Conservation (phyloP, 2,329 filamentous ascomycete species). For the Aureobasidium sp. region DNA sequence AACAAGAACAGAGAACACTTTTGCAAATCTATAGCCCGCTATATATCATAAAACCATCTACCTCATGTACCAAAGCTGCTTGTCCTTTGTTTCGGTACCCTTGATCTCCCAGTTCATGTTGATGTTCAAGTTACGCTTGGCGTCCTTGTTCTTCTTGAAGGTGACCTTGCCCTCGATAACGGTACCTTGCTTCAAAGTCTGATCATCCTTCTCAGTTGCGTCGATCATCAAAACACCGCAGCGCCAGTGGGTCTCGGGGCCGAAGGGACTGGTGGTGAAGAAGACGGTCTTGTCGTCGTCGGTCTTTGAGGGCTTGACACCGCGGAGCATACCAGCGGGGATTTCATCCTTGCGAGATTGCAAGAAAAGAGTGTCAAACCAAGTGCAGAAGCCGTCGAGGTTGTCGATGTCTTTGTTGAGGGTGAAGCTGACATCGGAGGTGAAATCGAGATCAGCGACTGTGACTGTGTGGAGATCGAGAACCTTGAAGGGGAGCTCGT, state of each 20-base stretch:
- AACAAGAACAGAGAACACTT: too few relatives aligned
- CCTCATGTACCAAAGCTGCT: slow-evolving; percentile 24
- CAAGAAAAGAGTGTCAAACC: slow-evolving; percentile 92
- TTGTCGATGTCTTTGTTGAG: slow-evolving; percentile 54
- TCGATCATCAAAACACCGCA: slow-evolving; percentile 70
- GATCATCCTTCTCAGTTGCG: slow-evolving; percentile 39
- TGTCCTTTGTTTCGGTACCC: slow-evolving; percentile 18
- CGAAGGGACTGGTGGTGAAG: slow-evolving; percentile 77
- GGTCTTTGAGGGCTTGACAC: slow-evolving; percentile 44
- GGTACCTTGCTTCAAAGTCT: slow-evolving; percentile 44
- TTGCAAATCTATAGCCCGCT: neutral
- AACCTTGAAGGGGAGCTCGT: slow-evolving; percentile 58
- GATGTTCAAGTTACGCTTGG: slow-evolving; percentile 32
- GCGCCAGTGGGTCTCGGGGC: slow-evolving; percentile 80
- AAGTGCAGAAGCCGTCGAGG: slow-evolving; percentile 81
- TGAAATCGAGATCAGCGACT: slow-evolving; percentile 66
- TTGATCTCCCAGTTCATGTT: slow-evolving; percentile 29
- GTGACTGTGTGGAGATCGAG: slow-evolving; percentile 68
- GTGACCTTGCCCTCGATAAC: slow-evolving; percentile 47
- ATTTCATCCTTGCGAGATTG: slow-evolving; percentile 43
- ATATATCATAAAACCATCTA: neutral
- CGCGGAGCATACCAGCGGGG: slow-evolving; percentile 35
- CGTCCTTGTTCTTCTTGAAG: slow-evolving; percentile 23
- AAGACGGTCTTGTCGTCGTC: slow-evolving; percentile 57
- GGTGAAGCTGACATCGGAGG: slow-evolving; percentile 54